Conservation (phyloP, 768 basidiomycete genomes). For the Pholiota microspora region DNA sequence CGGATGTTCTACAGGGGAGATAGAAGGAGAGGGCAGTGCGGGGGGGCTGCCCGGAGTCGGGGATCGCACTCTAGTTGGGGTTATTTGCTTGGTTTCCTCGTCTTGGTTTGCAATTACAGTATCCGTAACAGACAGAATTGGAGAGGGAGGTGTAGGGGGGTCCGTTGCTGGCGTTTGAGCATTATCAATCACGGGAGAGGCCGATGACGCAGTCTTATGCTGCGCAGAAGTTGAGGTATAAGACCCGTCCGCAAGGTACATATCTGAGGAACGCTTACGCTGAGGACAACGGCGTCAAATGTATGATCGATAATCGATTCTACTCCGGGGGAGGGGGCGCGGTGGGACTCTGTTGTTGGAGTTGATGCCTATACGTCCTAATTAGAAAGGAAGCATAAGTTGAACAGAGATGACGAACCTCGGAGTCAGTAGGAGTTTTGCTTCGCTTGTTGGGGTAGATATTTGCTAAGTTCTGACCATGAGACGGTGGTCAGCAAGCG, state of each 20-base stretch:
- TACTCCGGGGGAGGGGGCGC: not conserved
- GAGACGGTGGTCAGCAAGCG: not conserved
- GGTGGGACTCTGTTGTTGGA: not conserved
- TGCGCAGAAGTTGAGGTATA: not conserved
- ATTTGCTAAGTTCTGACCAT: slow-evolving; percentile 40
- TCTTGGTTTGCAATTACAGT: not conserved
- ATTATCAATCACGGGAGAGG: not conserved
- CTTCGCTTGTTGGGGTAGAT: slow-evolving; percentile 44
- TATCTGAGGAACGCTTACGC: not conserved
- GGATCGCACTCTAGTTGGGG: not conserved
- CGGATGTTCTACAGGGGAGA: not conserved
- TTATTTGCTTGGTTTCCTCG: not conserved
- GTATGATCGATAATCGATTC: not conserved
- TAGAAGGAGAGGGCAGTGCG: not conserved
- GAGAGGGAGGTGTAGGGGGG: slow-evolving; percentile 1
- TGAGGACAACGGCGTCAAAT: not conserved
- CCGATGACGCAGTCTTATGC: not conserved
- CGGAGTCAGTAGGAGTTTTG: slow-evolving; percentile 28
- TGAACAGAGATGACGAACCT: not conserved
- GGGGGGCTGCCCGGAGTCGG: not conserved
- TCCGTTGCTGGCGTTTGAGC: slow-evolving; percentile 1
- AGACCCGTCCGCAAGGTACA: not conserved
- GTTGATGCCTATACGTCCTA: not conserved
- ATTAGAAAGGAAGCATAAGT: not conserved
- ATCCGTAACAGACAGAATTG: not conserved